These are phyloP conservation scores for Didymella sp. DNA, from an alignment of 2,329 filamentous ascomycete genomes.

Conservation along the genomic window DNA sequence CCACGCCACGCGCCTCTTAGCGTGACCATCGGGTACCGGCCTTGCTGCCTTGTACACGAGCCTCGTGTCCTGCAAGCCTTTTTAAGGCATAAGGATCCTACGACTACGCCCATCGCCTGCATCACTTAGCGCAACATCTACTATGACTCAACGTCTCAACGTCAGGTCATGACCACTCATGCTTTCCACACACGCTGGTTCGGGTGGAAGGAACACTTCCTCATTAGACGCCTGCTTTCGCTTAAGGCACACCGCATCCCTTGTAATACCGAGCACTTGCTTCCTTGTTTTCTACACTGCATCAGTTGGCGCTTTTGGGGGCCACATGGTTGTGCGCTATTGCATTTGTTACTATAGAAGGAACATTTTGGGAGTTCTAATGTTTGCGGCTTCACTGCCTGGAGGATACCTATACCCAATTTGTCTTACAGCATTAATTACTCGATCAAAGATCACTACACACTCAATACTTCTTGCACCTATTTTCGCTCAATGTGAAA, in stretches of 20 bases:
- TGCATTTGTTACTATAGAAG: conserved; percentile 24
- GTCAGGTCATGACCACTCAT: conserved; percentile 32
- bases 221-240: conserved; percentile 38
- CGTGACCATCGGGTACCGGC: conserved; percentile 28
- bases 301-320: conserved; percentile 42
- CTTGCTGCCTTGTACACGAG: conserved; percentile 24
- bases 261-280: conserved; percentile 49
- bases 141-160: conserved; percentile 36
- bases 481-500: conserved; percentile 12
- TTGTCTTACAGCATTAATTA: conserved; percentile 21
- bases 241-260: conserved; percentile 20
- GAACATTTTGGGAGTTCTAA: conserved; percentile 29
- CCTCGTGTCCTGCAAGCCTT: conserved; percentile 27
- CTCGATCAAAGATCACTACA: conserved; percentile 18
- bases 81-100: conserved; percentile 14
- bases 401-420: conserved; percentile 32
- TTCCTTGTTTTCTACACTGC: conserved; percentile 38
- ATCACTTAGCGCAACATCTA: conserved; percentile 26
- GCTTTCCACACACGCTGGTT: conserved; percentile 46
- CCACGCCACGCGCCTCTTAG: conserved; percentile 13
- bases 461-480: background rate
- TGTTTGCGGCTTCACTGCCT: conserved; percentile 30
- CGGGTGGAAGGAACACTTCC: conserved; percentile 44
- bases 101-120: conserved; percentile 23
- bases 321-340: conserved; percentile 24